These are phyloP conservation scores for Phyllosticta citriasiana DNA, from an alignment of 2,329 filamentous ascomycete genomes.

Conservation along the genomic window DNA sequence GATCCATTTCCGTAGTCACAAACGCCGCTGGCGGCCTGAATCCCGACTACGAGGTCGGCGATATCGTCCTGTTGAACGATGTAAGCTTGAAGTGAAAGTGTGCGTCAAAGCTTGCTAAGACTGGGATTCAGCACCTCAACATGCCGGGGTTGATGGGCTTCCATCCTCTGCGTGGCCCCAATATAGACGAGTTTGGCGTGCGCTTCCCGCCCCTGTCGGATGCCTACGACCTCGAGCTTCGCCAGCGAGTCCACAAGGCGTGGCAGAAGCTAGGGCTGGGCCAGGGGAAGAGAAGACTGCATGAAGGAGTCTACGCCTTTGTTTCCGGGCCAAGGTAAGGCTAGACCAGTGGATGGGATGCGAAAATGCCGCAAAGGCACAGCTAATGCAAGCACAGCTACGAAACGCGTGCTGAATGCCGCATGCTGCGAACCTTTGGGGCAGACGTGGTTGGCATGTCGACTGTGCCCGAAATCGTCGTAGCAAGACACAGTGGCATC, in stretches of 20 bases:
- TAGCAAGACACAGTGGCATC: conserved; percentile 54
- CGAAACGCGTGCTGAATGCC: conserved; percentile 56
- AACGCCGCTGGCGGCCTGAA: conserved; percentile 59
- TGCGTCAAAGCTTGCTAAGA: background rate
- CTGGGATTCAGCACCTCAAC: conserved; percentile 47
- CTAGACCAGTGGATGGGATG: background rate
- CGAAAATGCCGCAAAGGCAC: background rate
- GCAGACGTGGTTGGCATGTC: conserved; percentile 65
- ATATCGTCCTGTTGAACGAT: conserved; percentile 56
- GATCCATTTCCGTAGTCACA: conserved; percentile 40
- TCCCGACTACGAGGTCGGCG: conserved; percentile 52
- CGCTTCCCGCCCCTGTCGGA: conserved; percentile 56
- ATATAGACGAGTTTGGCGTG: conserved; percentile 51
- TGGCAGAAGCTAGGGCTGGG: conserved; percentile 43
- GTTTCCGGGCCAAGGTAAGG: conserved; percentile 50
- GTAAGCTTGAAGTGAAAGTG: conserved; percentile 27
- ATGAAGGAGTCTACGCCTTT: conserved; percentile 58
- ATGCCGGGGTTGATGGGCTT: conserved; percentile 50
- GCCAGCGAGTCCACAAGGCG: conserved; percentile 45
- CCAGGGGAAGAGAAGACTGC: conserved; percentile 41
- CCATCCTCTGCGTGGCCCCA: conserved; percentile 53
- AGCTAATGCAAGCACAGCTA: conserved; percentile 34
- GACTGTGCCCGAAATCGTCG: conserved; percentile 58
- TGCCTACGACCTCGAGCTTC: conserved; percentile 54
- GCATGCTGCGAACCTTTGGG: conserved; percentile 49